Evolutionary conservation across 495 filamentous ascomycete species (phyloP).

Genomic region (Penicillium riverlandense): DNA sequence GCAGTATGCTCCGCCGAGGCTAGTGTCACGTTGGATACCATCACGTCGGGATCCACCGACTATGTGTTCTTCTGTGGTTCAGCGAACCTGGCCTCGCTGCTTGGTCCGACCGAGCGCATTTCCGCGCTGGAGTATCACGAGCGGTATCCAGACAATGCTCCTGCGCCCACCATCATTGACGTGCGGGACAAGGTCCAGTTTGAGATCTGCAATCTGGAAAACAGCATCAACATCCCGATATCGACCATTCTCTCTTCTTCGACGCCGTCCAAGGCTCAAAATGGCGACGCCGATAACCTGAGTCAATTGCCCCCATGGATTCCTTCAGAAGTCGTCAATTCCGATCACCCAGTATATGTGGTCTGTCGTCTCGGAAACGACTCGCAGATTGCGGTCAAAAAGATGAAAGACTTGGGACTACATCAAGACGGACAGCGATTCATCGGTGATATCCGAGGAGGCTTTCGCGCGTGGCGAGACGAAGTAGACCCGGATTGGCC

Average conservation of each 20-base stretch:
- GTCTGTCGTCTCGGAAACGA: constrained; percentile 87
- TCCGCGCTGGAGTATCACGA: constrained; percentile 46
- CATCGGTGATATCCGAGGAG: constrained; percentile 74
- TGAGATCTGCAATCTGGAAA: constrained; percentile 65
- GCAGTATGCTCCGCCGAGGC: constrained; percentile 62
- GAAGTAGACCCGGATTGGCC: constrained; percentile 71
- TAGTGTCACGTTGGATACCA: constrained; percentile 52
- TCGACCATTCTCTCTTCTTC: constrained; percentile 43
- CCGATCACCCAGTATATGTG: constrained; percentile 53
- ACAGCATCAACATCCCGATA: constrained; percentile 74
- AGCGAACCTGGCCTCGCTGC: constrained; percentile 36
- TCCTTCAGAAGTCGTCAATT: constrained; percentile 22
- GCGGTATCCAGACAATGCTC: constrained; percentile 6
- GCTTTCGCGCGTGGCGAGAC: constrained; percentile 75
- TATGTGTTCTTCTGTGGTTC: constrained; percentile 76
- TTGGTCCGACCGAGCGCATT: constrained; percentile 56
- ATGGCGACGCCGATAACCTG: constrained; percentile 1
- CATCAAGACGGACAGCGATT: constrained; percentile 47
- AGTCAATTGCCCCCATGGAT: constrained; percentile 35
- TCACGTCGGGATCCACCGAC: constrained; percentile 59
- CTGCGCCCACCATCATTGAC: constrained; percentile 60
- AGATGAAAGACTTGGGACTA: constrained; percentile 60
- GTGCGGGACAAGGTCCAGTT: constrained; percentile 81
- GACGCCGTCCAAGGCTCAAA: not conserved
- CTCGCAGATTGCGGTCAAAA: constrained; percentile 70